Percentiles rank a stretch among this genome's conserved stretches.
These are phyloP conservation scores for Fusarium sp. DNA, from an alignment of 2,329 filamentous ascomycete genomes.

Conservation along the genomic window DNA sequence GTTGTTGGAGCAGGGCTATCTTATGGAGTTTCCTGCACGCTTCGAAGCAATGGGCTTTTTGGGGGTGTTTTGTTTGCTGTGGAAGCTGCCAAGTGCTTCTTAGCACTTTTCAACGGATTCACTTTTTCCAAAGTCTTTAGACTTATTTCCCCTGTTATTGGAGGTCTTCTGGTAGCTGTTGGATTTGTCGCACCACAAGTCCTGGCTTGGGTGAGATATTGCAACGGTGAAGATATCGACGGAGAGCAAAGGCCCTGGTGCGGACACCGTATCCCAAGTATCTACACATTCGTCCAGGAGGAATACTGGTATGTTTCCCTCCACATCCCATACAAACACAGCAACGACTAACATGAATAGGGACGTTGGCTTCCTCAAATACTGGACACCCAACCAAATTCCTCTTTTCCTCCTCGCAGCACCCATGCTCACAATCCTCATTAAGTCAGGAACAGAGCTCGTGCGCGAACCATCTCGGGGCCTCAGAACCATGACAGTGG, in stretches of 20 bases:
- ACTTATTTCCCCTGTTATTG: constrained; percentile 69
- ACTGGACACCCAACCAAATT: constrained; percentile 89
- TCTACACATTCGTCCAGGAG: constrained; percentile 89
- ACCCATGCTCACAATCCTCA: constrained; percentile 75
- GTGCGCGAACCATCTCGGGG: constrained; percentile 40
- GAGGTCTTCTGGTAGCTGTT: constrained; percentile 73
- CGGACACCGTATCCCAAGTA: constrained; percentile 76
- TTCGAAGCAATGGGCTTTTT: constrained; percentile 88
- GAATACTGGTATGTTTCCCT: constrained; percentile 80
- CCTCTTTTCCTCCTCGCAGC: constrained; percentile 87
- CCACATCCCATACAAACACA: constrained; percentile 9
- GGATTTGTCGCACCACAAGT: constrained; percentile 79
- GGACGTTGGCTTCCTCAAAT: constrained; percentile 87
- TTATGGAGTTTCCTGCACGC: constrained; percentile 78
- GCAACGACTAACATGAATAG: constrained; percentile 57
- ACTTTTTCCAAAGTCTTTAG: constrained; percentile 59
- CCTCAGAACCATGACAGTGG: constrained; percentile 1
- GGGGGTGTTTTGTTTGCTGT: constrained; percentile 81
- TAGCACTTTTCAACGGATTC: constrained; percentile 41
- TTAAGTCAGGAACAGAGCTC: constrained; percentile 66
- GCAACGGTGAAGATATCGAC: constrained; percentile 49
- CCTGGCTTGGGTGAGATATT: constrained; percentile 79
- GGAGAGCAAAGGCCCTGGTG: constrained; percentile 77
- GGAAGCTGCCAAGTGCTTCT: constrained; percentile 60
- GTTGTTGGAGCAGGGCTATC: constrained; percentile 71